Evolutionary conservation across 2,329 filamentous ascomycete genomes (phyloP), one percentile per base, ranked within the genome.

Genomic region (Fusarium chuoi): DNA sequence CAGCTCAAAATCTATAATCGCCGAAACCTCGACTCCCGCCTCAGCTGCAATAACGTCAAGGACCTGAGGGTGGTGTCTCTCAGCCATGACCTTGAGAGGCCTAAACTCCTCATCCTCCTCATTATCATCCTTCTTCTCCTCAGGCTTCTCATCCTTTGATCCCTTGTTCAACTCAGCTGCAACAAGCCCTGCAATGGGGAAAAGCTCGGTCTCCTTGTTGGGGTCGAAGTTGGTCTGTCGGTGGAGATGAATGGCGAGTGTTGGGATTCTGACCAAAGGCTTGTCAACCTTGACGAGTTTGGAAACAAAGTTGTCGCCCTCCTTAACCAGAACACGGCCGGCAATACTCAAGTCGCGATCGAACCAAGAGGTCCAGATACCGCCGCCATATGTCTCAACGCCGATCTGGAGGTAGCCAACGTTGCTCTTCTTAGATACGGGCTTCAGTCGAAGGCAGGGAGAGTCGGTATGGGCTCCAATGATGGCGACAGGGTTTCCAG

Each of bases 291-390:
- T 96, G 84, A 98, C 90, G 64, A 99, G 88, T 83, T 92, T 95
- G 84, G 94, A 93, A 71, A 91, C 89, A 74, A 97, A 93, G 73
- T 89, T 91, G 66, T 93, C 89, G 52, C 88, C 88, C 65, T 91
- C 91, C 77, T 89, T 91, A 63, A 96, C 93, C 86, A 98, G 92
- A 20, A 94, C 94, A 68, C 96, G 89, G 14, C 96, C 96, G 38
- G 96, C 96, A 61, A 98, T 91, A 77, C 94, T 93, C 71, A 99
- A 86, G 82, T 99, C 96, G 57, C 96, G 92, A 82, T 99, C 96
- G 80, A 99, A 99, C 96, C 93, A 99, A 52, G 94, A 97, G 83
- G 98, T 95, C 96, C 96, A 98, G 79, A 98, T 92, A 63, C 96
- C 96, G 70, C 96, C 96, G 60, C 96, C 96, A 80, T 99, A 99